phyloP scores from a whole-genome alignment of 306 rosid species.

The Rosa chinensis region DNA sequence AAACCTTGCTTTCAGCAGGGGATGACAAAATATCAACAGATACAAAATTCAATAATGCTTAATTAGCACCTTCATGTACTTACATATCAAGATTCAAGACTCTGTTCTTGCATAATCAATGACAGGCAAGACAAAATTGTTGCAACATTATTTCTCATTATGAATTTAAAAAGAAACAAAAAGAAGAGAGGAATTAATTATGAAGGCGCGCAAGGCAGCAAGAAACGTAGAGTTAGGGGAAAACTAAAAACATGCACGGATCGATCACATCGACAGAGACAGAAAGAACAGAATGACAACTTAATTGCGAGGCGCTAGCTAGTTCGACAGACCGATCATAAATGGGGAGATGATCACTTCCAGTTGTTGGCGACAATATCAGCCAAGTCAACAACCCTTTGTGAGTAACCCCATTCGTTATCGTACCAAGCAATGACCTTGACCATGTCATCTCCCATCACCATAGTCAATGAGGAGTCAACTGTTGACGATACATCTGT shows the following conservation, averaged over 20 bases:
- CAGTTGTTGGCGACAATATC: conserved; percentile 91
- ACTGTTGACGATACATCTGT: conserved; percentile 91
- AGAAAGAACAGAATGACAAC: not conserved
- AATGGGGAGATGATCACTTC: conserved; percentile 47
- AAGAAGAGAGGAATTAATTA: conserved; percentile 22
- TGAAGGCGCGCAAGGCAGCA: not conserved
- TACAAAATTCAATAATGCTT: not conserved
- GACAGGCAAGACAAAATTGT: conserved; percentile 45
- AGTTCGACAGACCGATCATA: not conserved
- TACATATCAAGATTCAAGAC: conserved; percentile 17
- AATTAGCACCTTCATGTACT: not conserved
- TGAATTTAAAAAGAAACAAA: conserved; percentile 35
- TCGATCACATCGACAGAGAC: not conserved
- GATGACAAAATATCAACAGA: not conserved
- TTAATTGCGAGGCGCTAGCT: not conserved
- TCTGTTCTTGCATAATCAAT: conserved; percentile 33
- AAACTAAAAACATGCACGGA: conserved; percentile 6
- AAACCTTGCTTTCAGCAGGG: not conserved
- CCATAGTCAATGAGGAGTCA: conserved; percentile 95
- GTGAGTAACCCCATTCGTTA: conserved; percentile 98
- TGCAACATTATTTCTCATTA: conserved; percentile 43
- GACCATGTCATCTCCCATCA: conserved; percentile 97
- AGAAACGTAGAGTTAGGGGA: not conserved
- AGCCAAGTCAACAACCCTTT: conserved; percentile 97
- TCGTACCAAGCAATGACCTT: conserved; percentile 99